Base-by-base conservation (phyloP, 345 rosid genomes). In the Eucalyptus urophylla region DNA sequence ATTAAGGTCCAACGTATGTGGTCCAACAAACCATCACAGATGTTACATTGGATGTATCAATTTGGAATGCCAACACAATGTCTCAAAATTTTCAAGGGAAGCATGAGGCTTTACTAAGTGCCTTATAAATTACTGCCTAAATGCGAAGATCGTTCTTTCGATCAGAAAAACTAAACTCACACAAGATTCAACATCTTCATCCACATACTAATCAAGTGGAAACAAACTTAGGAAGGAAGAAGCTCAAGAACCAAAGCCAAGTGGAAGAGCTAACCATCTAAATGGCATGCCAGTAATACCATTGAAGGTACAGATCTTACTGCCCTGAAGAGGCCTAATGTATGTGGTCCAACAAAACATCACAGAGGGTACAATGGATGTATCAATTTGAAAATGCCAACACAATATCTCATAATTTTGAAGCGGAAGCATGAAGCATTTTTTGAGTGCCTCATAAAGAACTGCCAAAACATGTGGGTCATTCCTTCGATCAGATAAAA, bases 271-370 rank as follows among this genome's bases (percentile, higher is more conserved):
- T 21, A 76, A 40, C 47, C 85, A 76, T 76, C 85, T 11, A 40
- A 21, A 76, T 72, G 24, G 40, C 81, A 72, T 72, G 81, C 81
- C 44, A 33, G 81, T 33, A 17, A 37, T 72, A 33, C 81, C 22
- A 72, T 13, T 62, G 16, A 72, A 86, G 54, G 62, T 11, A 43
- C 7, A 87, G 40, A 88, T 13, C 94, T 88, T 98, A 98, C 99
- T 95, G 62, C 93, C 99, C 99, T 90, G 95, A 92, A 86, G 95
- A 60, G 86, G 96, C 99, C 93, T 99, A 40, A 76, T 40, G 45
- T 21, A 76, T 76, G 85, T 76, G 47, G 29, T 76, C 85, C 16
- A 40, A 76, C 47, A 22, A 76, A 76, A 44, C 85, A 76, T 40
- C 47, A 67, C 12, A 76, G 29, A 40, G 47, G 85, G 85, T 40